phyloP scores from a whole-genome alignment of 2,329 filamentous ascomycete genomes.

The Penicillium decumbens region DNA sequence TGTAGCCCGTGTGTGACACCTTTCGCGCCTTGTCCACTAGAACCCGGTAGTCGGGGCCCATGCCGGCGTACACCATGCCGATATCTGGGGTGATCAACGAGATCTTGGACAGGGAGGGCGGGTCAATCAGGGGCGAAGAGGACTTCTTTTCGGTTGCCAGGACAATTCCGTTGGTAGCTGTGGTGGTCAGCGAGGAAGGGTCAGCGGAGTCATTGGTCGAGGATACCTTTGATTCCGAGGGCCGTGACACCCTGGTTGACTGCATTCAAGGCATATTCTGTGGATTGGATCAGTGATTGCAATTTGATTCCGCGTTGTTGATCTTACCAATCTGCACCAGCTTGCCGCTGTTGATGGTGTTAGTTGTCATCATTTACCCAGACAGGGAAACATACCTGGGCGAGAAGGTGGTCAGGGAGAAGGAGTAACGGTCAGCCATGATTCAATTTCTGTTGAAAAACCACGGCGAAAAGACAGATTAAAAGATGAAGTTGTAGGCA shows the following conservation, averaged over 20 bases:
- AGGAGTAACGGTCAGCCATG: slow-evolving; percentile 99
- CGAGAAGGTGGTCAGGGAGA: slow-evolving; percentile 98
- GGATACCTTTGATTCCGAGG: slow-evolving; percentile 89
- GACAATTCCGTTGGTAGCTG: slow-evolving; percentile 97
- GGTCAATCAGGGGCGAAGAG: slow-evolving; percentile 92
- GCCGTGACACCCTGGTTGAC: slow-evolving; percentile 99
- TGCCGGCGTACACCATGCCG: slow-evolving; percentile 98
- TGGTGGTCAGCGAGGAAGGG: background rate
- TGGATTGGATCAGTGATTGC: slow-evolving; percentile 14
- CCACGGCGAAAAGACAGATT: slow-evolving; percentile 3
- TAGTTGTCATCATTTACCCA: slow-evolving; percentile 34
- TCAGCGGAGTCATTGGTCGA: background rate
- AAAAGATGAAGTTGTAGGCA: slow-evolving; percentile 22
- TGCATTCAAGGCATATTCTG: slow-evolving; percentile 98
- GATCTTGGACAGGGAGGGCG: slow-evolving; percentile 92
- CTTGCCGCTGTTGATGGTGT: slow-evolving; percentile 69
- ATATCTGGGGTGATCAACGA: slow-evolving; percentile 98
- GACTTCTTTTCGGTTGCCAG: slow-evolving; percentile 99
- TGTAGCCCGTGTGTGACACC: slow-evolving; percentile 96
- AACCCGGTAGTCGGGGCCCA: slow-evolving; percentile 97
- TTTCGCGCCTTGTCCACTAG: slow-evolving; percentile 97
- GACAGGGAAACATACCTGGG: slow-evolving; percentile 61
- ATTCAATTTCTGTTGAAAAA: slow-evolving; percentile 13
- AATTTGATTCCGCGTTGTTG: background rate
- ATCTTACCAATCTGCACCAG: slow-evolving; percentile 89